These are phyloP conservation scores for Martiniozyma abietophila DNA, from an alignment of 805 yeast species.

Conservation along the genomic window DNA sequence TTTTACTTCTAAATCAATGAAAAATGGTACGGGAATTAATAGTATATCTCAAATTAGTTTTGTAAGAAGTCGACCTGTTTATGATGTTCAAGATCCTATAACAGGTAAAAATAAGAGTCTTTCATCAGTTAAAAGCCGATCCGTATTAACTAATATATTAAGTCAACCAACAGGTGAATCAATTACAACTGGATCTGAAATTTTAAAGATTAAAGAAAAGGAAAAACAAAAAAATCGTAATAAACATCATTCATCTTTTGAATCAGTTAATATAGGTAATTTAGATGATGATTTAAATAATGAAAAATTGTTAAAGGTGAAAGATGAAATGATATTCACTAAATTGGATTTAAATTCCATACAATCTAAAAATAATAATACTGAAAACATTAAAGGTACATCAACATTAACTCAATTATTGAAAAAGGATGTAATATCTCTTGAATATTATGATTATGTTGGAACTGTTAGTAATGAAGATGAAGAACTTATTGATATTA, in stretches of 20 bases:
- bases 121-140: too few relatives aligned
- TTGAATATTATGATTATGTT: slow-evolving; percentile 29
- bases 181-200: too few relatives aligned
- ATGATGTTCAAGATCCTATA: slow-evolving; percentile 1
- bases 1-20: not conserved
- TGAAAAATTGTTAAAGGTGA: too few relatives aligned
- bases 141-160: too few relatives aligned
- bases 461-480: slow-evolving; percentile 9
- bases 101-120: too few relatives aligned
- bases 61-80: slow-evolving; percentile 11
- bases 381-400: not conserved
- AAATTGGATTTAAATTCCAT: not conserved
- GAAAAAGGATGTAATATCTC: slow-evolving; percentile 33
- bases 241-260: too few relatives aligned
- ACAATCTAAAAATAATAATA: too few relatives aligned
- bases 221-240: not conserved
- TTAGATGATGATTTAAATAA: too few relatives aligned
- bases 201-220: not conserved
- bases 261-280: too few relatives aligned
- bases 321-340: not conserved
- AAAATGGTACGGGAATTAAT: slow-evolving; percentile 6
- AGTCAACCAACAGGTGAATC: too few relatives aligned
- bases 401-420: slow-evolving; percentile 35
- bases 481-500: slow-evolving; percentile 10
- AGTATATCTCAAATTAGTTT: slow-evolving; percentile 17